Base-by-base conservation (phyloP, 371 early-diverging fungal genomes). In the Mucor plumbeus region DNA sequence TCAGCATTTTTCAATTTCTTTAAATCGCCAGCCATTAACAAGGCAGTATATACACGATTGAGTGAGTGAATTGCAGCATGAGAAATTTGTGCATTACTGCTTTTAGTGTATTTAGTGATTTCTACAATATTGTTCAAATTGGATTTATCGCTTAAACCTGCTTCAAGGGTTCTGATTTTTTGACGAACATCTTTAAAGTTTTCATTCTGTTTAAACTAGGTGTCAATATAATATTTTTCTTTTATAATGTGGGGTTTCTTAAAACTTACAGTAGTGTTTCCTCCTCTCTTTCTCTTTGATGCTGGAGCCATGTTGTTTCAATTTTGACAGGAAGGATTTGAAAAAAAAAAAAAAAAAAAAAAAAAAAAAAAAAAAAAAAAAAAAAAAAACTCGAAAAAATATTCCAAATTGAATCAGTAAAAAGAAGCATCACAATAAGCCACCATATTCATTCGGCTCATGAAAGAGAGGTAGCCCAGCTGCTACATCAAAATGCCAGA, bases 1-100 rank as follows among this genome's bases (percentile, higher is more conserved):
- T 80, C 81, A 40, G 69, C 74, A 7, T 73, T 62, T 9, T 73
- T 59, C 0, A 78, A 65, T 53, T 79, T 80, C 15, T 81, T 79
- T n/a, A 95, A 64, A 35, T 92, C 90, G 7, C 92, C 94, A 33
- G 85, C 83, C 50, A 83, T 77, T 38, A 90, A 76, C 44, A 93
- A 78, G 19, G 79, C 80, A 3, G 88, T 73, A 65, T 90, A 95
- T 0, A 93, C 85, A 61, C 93, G 85, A 36, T 86, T 85, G 26
- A 94, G 79, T 0, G 95, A 80, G 67, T 89, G 86, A 43, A 92
- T 85, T 3, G 92, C 89, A 2, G 90, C 88, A 74, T 91, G 76
- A 43, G 43, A 63, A 14, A 72, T 63, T 62, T 76, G 71, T 0
- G 77, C 61, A 43, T 71, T 61, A 21, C 73, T 48, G 36, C 73